Conservation (phyloP, 1,139 yeast genomes). For the Sugiyamaella sp. region DNA sequence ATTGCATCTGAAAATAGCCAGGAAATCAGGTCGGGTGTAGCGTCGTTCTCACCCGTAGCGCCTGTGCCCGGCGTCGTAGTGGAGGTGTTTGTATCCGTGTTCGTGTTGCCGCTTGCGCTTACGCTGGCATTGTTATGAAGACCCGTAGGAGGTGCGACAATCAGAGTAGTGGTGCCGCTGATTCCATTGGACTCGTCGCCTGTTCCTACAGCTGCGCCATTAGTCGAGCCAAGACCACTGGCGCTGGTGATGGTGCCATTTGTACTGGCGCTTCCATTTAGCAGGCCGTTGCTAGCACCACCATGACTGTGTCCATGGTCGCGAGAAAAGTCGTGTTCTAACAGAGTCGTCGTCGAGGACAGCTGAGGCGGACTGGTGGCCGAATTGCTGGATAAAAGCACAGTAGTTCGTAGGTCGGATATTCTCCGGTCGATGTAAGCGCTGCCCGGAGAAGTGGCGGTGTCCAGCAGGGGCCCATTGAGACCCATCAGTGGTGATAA, state of each 20-base stretch:
- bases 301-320: constrained; percentile 2
- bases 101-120: too few relatives aligned
- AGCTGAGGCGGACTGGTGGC: constrained; percentile 10
- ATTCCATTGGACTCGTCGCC: background rate
- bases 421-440: constrained; percentile 27
- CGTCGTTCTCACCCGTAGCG: constrained; percentile 1
- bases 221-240: too few relatives aligned
- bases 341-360: constrained; percentile 3
- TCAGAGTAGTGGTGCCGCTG: constrained; percentile 3
- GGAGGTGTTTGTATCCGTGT: background rate
- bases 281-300: background rate
- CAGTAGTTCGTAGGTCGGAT: constrained; percentile 30
- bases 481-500: constrained; percentile 17
- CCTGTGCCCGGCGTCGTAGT: constrained; percentile 4
- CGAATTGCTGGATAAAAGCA: constrained; percentile 16
- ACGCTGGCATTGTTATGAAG: constrained; percentile 2
- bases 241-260: background rate
- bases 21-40: constrained; percentile 37
- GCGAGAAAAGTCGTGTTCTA: constrained; percentile 1
- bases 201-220: too few relatives aligned
- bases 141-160: constrained; percentile 5
- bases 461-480: constrained; percentile 19
- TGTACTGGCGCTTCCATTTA: background rate
- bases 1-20: constrained; percentile 45
- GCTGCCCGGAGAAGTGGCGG: constrained; percentile 19